A percentile compares a stretch with the other conserved stretches of the same genome.
phyloP scores from a whole-genome alignment of 179 eudicot genomes.

The Actinidia polygama region DNA sequence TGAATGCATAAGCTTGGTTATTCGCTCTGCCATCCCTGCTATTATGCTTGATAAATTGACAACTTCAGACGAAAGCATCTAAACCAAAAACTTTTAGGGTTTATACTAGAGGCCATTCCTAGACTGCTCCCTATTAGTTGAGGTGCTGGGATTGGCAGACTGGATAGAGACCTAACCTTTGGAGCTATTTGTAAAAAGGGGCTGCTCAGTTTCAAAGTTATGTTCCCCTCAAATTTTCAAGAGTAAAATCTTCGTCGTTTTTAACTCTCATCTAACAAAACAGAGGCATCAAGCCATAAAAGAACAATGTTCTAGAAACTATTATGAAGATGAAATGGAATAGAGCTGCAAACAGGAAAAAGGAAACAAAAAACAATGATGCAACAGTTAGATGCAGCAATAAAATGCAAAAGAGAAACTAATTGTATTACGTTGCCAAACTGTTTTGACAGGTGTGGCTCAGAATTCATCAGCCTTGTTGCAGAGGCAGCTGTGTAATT shows the following conservation, averaged over 20 bases:
- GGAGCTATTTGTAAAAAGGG: neutral
- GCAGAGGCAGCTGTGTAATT: constrained; percentile 37
- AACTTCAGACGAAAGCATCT: neutral
- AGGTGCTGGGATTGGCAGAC: constrained; percentile 8
- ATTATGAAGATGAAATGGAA: neutral
- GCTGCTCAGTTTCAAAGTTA: constrained; percentile 4
- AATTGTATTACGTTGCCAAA: constrained; percentile 57
- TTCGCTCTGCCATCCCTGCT: neutral
- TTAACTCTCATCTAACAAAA: neutral
- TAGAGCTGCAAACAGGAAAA: neutral
- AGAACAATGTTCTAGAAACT: neutral
- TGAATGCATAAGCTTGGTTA: constrained; percentile 3
- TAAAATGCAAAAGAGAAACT: constrained; percentile 12
- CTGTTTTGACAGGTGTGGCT: constrained; percentile 57
- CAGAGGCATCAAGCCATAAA: constrained; percentile 9
- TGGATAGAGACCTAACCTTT: neutral
- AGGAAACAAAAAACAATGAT: neutral
- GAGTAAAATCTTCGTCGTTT: neutral
- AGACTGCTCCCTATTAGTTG: neutral
- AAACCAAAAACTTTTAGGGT: neutral
- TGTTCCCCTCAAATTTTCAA: neutral
- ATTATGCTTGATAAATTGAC: neutral
- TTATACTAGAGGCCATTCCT: neutral
- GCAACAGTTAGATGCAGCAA: neutral
- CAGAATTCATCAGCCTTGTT: constrained; percentile 41